A percentile compares a stretch with the other conserved stretches of the same genome.
Conservation (phyloP, 176 grass and related monocot species). For the Zea luxurians region DNA sequence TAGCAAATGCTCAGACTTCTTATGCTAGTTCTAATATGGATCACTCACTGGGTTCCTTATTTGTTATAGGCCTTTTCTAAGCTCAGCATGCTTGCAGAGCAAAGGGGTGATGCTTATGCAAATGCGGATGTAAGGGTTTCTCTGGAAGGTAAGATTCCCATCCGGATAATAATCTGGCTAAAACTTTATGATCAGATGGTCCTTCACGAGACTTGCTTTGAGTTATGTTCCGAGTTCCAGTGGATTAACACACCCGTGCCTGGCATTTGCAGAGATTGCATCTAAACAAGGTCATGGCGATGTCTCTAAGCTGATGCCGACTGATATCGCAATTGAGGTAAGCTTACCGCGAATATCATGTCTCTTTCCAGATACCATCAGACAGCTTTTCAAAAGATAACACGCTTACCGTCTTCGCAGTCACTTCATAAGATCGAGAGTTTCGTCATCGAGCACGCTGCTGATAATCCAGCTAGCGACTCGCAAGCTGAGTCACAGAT, state of each 20-base stretch:
- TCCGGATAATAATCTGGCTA: not conserved
- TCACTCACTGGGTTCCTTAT: conserved; percentile 5
- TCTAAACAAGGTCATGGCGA: conserved; percentile 73
- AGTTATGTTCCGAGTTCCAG: not conserved
- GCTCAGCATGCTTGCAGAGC: conserved; percentile 73
- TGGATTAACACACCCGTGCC: too few relatives aligned
- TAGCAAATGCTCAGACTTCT: too few relatives aligned
- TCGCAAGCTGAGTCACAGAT: conserved; percentile 22
- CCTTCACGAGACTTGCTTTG: too few relatives aligned
- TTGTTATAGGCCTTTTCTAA: conserved; percentile 61
- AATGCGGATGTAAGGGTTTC: conserved; percentile 88
- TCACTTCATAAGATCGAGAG: conserved; percentile 66
- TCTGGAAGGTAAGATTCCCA: conserved; percentile 63
- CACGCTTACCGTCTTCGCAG: conserved; percentile 38
- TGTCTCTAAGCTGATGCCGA: conserved; percentile 69
- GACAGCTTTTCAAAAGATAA: conserved; percentile 16
- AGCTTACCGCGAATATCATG: not conserved
- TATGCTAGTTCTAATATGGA: too few relatives aligned
- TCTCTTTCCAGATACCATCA: not conserved
- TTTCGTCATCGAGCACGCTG: conserved; percentile 31
- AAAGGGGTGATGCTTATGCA: conserved; percentile 83
- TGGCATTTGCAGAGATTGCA: conserved; percentile 57
- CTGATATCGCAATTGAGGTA: conserved; percentile 69
- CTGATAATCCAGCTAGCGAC: conserved; percentile 25
- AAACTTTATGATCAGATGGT: too few relatives aligned